phyloP scores from a whole-genome alignment of 768 basidiomycete genomes.

The Termitomyces sp. region DNA sequence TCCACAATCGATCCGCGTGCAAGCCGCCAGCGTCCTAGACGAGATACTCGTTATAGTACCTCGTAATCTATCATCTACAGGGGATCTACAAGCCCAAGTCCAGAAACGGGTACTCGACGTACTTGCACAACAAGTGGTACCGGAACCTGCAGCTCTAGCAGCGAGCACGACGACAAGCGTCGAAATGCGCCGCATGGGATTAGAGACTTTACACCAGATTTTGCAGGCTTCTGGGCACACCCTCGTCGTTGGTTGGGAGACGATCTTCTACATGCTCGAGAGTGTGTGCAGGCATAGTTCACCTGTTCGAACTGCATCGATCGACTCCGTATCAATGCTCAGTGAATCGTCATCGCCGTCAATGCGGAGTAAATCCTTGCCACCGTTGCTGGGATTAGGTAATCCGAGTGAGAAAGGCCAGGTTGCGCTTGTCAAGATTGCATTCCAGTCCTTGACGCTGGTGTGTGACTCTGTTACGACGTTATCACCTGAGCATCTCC shows the following conservation, averaged over 20 bases:
- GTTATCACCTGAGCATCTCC: constrained; percentile 76
- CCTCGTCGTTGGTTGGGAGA: constrained; percentile 89
- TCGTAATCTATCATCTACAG: constrained; percentile 56
- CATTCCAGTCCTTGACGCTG: constrained; percentile 89
- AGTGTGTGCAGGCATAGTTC: constrained; percentile 73
- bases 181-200: constrained; percentile 83
- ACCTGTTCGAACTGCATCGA: constrained; percentile 27
- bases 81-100: constrained; percentile 62
- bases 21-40: constrained; percentile 85
- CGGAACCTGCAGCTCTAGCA: constrained; percentile 30
- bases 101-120: constrained; percentile 86
- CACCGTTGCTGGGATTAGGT: constrained; percentile 46
- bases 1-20: constrained; percentile 76
- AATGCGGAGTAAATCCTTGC: constrained; percentile 34
- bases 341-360: constrained; percentile 36
- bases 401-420: constrained; percentile 67
- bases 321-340: constrained; percentile 36
- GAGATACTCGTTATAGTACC: constrained; percentile 80
- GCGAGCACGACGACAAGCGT: constrained; percentile 46
- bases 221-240: constrained; percentile 91
- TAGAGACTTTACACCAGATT: constrained; percentile 88
- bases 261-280: constrained; percentile 87
- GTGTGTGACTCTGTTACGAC: constrained; percentile 91
- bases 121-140: constrained; percentile 74
- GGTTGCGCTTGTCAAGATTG: constrained; percentile 79